A percentile compares a stretch with the other conserved stretches of the same genome.
phyloP scores from a whole-genome alignment of 2,329 filamentous ascomycete genomes.

The Pseudogymnoascus sp. region DNA sequence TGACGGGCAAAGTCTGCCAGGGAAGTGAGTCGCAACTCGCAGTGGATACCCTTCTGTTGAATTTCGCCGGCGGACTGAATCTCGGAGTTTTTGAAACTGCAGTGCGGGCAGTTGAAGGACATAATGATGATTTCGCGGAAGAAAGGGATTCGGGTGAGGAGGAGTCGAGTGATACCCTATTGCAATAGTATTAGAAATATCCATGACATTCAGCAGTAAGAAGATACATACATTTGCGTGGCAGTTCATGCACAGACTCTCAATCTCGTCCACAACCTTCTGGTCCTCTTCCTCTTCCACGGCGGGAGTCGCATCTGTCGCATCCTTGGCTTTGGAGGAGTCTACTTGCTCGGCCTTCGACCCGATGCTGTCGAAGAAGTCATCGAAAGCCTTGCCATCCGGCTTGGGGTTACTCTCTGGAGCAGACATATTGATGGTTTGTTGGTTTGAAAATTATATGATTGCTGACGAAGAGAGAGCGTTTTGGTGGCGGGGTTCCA shows the following conservation, averaged over 20 bases:
- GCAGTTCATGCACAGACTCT: slow-evolving; percentile 84
- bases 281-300: slow-evolving; percentile 40
- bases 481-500: slow-evolving; percentile 20
- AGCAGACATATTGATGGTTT: slow-evolving; percentile 36
- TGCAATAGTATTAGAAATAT: not conserved
- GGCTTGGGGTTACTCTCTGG: slow-evolving; percentile 35
- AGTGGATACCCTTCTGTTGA: slow-evolving; percentile 80
- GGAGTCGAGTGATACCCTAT: slow-evolving; percentile 75
- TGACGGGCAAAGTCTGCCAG: slow-evolving; percentile 74
- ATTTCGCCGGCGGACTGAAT: slow-evolving; percentile 89
- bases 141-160: slow-evolving; percentile 89
- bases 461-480: slow-evolving; percentile 6
- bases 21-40: slow-evolving; percentile 70
- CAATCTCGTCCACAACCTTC: slow-evolving; percentile 59
- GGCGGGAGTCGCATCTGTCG: slow-evolving; percentile 11
- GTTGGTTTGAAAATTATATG: not conserved
- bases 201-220: slow-evolving; percentile 9
- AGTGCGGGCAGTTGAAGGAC: slow-evolving; percentile 91
- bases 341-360: slow-evolving; percentile 44
- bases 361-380: slow-evolving; percentile 59
- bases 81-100: slow-evolving; percentile 84
- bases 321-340: slow-evolving; percentile 30
- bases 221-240: slow-evolving; percentile 58
- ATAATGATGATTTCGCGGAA: slow-evolving; percentile 97
- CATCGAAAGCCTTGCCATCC: slow-evolving; percentile 41